Percentiles rank a stretch among this genome's conserved stretches.
Evolutionary conservation across 2,329 filamentous ascomycete species (phyloP).

Genomic region (Cladobotryum protrusum): DNA sequence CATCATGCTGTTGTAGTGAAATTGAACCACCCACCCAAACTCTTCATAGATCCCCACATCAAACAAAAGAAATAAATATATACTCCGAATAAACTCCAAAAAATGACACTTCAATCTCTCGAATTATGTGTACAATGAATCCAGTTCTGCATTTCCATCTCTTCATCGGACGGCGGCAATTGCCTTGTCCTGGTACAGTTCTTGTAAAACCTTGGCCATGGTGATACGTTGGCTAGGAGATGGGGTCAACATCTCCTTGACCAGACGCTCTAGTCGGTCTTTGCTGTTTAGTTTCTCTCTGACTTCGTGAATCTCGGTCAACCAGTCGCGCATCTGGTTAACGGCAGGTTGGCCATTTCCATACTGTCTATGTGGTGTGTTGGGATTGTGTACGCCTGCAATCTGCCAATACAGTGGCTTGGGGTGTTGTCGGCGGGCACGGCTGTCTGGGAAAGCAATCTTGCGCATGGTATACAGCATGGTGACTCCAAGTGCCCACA

Average conservation of each 20-base stretch:
- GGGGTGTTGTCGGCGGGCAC: slow-evolving; percentile 41
- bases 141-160: neutral
- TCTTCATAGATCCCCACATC: no score
- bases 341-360: slow-evolving; percentile 37
- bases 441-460: slow-evolving; percentile 48
- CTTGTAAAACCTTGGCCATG: slow-evolving; percentile 44
- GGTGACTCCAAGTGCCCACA: slow-evolving; percentile 54
- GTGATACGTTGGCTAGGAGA: slow-evolving; percentile 47
- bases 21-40: no score
- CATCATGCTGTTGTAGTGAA: neutral
- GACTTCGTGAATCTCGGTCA: slow-evolving; percentile 46
- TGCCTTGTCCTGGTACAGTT: slow-evolving; percentile 31
- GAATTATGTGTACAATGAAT: neutral
- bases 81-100: no score
- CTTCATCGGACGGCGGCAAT: slow-evolving; percentile 4
- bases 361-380: slow-evolving; percentile 25
- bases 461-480: slow-evolving; percentile 55
- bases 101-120: no score
- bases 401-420: slow-evolving; percentile 53
- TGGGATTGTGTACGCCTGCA: slow-evolving; percentile 45
- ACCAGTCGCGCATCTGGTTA: slow-evolving; percentile 51
- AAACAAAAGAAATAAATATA: no score
- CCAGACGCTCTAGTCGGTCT: slow-evolving; percentile 46
- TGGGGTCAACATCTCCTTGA: slow-evolving; percentile 48
- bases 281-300: slow-evolving; percentile 38